Percentiles rank a stretch among this genome's conserved stretches.
Conservation (phyloP, 441 rosid species). For the Adansonia grandidieri region DNA sequence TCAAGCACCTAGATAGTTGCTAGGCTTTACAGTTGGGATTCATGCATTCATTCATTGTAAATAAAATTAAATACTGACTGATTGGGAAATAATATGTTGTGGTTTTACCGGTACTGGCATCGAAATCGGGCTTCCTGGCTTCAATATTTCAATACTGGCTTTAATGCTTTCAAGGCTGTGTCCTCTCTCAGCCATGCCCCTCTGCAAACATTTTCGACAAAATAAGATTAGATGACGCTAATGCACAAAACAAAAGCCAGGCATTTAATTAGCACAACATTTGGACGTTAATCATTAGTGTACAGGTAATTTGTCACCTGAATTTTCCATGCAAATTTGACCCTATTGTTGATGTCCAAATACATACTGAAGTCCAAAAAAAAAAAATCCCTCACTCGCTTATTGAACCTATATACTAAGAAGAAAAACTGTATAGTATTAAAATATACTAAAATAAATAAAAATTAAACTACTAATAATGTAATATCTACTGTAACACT, state of each 20-base stretch:
- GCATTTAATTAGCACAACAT: too few species aligned
- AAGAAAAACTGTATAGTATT: neutral
- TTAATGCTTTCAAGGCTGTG: conserved; percentile 96
- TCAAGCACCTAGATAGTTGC: conserved; percentile 63
- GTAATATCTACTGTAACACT: too few species aligned
- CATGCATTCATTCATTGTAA: too few species aligned
- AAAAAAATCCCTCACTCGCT: conserved; percentile 69
- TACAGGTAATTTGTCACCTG: conserved; percentile 51
- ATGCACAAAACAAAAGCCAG: neutral
- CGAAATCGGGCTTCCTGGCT: conserved; percentile 89
- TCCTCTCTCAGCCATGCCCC: conserved; percentile 97
- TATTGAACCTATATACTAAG: conserved; percentile 63
- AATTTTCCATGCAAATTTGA: conserved; percentile 96
- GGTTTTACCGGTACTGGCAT: conserved; percentile 79
- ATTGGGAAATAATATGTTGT: too few species aligned
- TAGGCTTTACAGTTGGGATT: too few species aligned
- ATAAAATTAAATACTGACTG: too few species aligned
- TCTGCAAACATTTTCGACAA: conserved; percentile 43
- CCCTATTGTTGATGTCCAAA: conserved; percentile 94
- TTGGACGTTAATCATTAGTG: too few species aligned
- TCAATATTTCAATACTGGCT: conserved; percentile 69
- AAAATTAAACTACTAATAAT: too few species aligned
- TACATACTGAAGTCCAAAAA: conserved; percentile 84
- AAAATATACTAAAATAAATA: too few species aligned
- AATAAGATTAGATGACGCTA: neutral